phyloP scores from a whole-genome alignment of 306 rosid species.

The Mimosa pudica region DNA sequence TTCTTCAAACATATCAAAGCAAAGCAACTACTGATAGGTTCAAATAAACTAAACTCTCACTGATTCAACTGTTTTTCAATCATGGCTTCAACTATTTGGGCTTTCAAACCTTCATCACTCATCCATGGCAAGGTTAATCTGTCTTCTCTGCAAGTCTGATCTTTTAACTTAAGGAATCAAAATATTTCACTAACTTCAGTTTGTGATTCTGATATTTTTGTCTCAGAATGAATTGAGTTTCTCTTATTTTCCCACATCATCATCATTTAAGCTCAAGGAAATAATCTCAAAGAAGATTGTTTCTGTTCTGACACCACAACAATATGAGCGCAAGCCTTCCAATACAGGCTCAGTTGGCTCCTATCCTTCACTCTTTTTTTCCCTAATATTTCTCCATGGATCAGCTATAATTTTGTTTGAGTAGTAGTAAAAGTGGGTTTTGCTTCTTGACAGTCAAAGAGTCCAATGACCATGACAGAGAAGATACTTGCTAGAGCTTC shows the following conservation, averaged over 20 bases:
- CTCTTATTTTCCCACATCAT: constrained; percentile 40
- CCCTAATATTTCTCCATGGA: neutral
- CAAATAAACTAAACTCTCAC: neutral
- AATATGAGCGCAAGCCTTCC: constrained; percentile 61
- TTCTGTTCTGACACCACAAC: constrained; percentile 55
- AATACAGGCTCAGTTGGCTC: constrained; percentile 62
- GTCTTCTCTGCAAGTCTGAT: neutral
- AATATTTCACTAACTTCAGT: neutral
- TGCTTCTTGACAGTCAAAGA: constrained; percentile 51
- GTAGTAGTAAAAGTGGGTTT: constrained; percentile 19
- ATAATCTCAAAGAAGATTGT: constrained; percentile 49
- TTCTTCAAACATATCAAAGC: neutral
- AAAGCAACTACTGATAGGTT: neutral
- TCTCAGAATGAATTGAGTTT: constrained; percentile 52
- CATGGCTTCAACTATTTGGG: constrained; percentile 26
- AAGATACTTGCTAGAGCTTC: constrained; percentile 77
- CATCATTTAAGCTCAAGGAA: constrained; percentile 45
- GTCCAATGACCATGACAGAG: constrained; percentile 74
- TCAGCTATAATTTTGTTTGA: constrained; percentile 1
- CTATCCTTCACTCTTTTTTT: neutral
- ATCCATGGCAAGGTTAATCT: constrained; percentile 36
- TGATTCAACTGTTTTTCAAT: neutral
- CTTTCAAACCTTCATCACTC: constrained; percentile 31
- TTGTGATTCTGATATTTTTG: constrained; percentile 8
- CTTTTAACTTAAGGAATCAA: neutral